Evolutionary conservation across 371 early-diverging fungal genomes (phyloP), one percentile per base, ranked within the genome.

Genomic region (Mortierella sp.): DNA sequence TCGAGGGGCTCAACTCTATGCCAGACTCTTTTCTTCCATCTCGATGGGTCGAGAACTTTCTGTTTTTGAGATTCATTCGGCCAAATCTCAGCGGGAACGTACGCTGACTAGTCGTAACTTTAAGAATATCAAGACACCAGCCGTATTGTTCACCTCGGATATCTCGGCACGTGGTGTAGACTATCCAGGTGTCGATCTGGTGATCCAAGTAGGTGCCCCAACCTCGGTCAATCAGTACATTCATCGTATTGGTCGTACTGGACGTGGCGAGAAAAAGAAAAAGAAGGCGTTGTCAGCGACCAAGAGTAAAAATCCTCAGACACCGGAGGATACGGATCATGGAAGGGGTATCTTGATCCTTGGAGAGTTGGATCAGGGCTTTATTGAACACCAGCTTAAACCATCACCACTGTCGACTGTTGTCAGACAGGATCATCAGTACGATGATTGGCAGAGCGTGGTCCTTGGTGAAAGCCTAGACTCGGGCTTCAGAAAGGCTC

Each of bases 101-200:
- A 85, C 87, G 16, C 74, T 69, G 85, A 57, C 90, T 88, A 47
- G 87, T 93, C 21, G 86, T 86, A 55, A 80, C 70, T 46, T 98
- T 95, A 89, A 84, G 93, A 64, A 72, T 66, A 26, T 79, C 45
- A 53, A 80, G 62, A 18, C 65, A 30, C 45, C 83, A 14, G 87
- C 90, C 23, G 87, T 98, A n/a, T 81, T 99, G 65, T 92, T 99
- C 68, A 98, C 99, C 0, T 96, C 99, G 0, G 99, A 99, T 82
- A 98, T 99, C 19, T 98, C 99, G 60, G 99, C 99, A 11, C 94
- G 99, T 71, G 99, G 99, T 52, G 93, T 99, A 7, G 99, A 99
- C 84, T 99, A 99, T 58, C 99, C 99, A 18, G 96, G 95, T 75
- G 97, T 99, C 0, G 92, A 93, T 0, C 84, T 97, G 48, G 97